Conservation (phyloP, 345 rosid genomes). For the Mallotus nudiflorus region DNA sequence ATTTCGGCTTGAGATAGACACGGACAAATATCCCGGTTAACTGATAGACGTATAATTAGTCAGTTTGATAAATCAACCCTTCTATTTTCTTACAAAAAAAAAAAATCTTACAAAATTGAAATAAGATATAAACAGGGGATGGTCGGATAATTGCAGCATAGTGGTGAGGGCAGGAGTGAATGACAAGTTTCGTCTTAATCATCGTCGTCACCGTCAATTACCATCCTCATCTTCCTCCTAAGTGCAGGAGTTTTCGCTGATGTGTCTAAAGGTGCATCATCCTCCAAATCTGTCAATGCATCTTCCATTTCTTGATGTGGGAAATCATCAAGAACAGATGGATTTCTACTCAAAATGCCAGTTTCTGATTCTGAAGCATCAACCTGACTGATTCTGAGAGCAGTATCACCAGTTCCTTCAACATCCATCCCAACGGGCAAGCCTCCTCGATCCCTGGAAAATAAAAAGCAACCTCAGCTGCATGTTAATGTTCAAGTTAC, state of each 20-base stretch:
- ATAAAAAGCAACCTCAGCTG: background rate
- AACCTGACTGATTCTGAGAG: slow-evolving; percentile 15
- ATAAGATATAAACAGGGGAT: too few relatives aligned
- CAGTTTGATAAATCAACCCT: background rate
- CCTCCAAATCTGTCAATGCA: slow-evolving; percentile 49
- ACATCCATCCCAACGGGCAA: slow-evolving; percentile 13
- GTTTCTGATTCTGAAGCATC: slow-evolving; percentile 32
- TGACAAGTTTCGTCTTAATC: slow-evolving; percentile 36
- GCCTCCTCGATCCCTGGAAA: slow-evolving; percentile 36
- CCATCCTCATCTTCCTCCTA: slow-evolving; percentile 63
- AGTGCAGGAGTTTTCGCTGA: slow-evolving; percentile 27
- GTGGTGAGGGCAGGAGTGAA: background rate
- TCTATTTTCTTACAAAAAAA: too few relatives aligned
- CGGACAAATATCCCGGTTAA: background rate
- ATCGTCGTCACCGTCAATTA: slow-evolving; percentile 61
- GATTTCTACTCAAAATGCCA: slow-evolving; percentile 15
- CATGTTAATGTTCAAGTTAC: background rate
- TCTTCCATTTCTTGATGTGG: slow-evolving; percentile 35
- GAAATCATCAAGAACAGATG: background rate
- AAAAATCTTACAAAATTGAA: background rate
- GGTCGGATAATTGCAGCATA: too few relatives aligned
- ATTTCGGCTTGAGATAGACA: background rate
- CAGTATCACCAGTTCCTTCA: slow-evolving; percentile 12
- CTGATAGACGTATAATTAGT: too few relatives aligned
- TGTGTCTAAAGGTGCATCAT: slow-evolving; percentile 24